These are phyloP conservation scores for Setaria viridis DNA, from an alignment of 202 grass and related monocot species.

Conservation along the genomic window DNA sequence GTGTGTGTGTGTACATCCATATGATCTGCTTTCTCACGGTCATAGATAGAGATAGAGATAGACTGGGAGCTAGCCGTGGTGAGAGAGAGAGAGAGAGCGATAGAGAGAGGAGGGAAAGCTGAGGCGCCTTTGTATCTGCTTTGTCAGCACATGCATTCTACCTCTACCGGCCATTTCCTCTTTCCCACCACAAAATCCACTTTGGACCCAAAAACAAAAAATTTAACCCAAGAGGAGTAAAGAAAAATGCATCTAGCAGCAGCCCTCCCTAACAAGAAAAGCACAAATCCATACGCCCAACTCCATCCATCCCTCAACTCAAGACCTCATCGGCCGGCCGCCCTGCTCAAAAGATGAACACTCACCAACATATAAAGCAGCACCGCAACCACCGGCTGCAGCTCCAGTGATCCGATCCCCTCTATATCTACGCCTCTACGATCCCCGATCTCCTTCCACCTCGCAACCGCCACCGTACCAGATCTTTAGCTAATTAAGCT, in stretches of 20 bases:
- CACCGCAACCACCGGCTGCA: constrained; percentile 49
- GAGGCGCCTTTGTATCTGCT: constrained; percentile 62
- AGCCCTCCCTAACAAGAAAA: constrained; percentile 61
- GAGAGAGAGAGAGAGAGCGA: constrained; percentile 12
- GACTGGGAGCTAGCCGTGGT: neutral
- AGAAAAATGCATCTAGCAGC: constrained; percentile 6
- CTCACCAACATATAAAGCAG: constrained; percentile 57
- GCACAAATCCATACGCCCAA: constrained; percentile 59
- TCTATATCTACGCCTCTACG: constrained; percentile 44
- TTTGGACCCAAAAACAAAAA: constrained; percentile 42
- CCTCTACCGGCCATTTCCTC: constrained; percentile 33
- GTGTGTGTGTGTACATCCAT: constrained; percentile 30
- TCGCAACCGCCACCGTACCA: constrained; percentile 1
- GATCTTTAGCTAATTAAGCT: neutral
- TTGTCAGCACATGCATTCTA: constrained; percentile 77
- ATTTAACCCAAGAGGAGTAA: constrained; percentile 18
- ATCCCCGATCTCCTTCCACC: neutral
- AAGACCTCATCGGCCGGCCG: constrained; percentile 29
- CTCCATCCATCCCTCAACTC: constrained; percentile 45
- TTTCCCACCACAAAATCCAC: constrained; percentile 65
- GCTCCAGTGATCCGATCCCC: constrained; percentile 37
- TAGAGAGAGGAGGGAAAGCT: constrained; percentile 44
- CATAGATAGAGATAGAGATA: neutral
- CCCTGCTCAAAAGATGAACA: constrained; percentile 51
- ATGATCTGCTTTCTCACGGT: constrained; percentile 45